These are phyloP conservation scores for Whalleya microplaca DNA, from an alignment of 2,329 filamentous ascomycete species.

Conservation along the genomic window DNA sequence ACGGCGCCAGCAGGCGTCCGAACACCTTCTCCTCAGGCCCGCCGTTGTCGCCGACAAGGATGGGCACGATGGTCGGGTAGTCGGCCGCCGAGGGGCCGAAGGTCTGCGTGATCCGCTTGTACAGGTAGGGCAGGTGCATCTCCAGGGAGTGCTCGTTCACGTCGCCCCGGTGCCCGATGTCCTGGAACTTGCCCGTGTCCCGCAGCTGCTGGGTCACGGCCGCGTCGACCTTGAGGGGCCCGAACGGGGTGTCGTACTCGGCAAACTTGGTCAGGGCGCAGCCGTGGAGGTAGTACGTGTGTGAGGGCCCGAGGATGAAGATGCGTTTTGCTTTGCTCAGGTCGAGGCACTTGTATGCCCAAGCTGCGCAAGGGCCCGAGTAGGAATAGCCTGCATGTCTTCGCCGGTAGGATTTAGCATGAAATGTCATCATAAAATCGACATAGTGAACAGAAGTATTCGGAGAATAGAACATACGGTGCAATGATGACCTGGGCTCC, in stretches of 20 bases:
- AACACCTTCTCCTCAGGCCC: constrained; percentile 67
- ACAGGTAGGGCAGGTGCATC: constrained; percentile 95
- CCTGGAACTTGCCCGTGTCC: constrained; percentile 58
- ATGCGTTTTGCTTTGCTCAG: constrained; percentile 81
- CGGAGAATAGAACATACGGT: constrained; percentile 65
- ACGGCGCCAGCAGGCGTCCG: constrained; percentile 74
- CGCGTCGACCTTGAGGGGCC: constrained; percentile 68
- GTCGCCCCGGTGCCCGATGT: constrained; percentile 70
- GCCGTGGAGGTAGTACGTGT: constrained; percentile 78
- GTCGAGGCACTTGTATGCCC: constrained; percentile 90
- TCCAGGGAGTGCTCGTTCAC: constrained; percentile 90
- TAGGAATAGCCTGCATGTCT: constrained; percentile 95
- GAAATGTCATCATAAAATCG: constrained; percentile 10
- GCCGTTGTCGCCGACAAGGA: constrained; percentile 80
- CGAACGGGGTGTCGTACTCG: constrained; percentile 75
- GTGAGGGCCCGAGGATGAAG: constrained; percentile 91
- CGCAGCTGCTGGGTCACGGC: constrained; percentile 55
- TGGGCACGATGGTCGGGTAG: constrained; percentile 79
- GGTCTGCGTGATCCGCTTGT: constrained; percentile 67
- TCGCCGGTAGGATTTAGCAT: constrained; percentile 18
- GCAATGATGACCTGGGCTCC: constrained; percentile 87
- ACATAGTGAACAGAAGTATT: constrained; percentile 9
- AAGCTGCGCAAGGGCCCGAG: constrained; percentile 89
- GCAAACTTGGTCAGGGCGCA: constrained; percentile 76
- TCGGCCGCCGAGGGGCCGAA: constrained; percentile 52